phyloP scores from a whole-genome alignment of 2,329 filamentous ascomycete genomes.

The Tolypocladium amazonense region DNA sequence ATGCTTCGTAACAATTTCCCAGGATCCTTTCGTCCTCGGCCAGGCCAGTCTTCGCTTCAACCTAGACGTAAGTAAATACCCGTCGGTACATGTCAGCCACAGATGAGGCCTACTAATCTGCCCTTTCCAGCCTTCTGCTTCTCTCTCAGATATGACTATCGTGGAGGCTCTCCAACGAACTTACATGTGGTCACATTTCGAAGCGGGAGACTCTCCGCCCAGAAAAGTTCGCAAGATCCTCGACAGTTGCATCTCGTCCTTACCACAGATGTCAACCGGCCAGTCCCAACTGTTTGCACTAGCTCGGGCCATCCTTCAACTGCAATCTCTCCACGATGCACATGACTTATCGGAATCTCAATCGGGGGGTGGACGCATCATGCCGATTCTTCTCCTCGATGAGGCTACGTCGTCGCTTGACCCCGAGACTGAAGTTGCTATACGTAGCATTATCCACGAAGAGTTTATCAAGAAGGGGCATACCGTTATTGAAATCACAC shows the following conservation, averaged over 20 bases:
- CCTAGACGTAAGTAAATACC: neutral
- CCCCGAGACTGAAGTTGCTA: neutral
- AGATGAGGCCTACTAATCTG: neutral
- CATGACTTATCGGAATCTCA: neutral
- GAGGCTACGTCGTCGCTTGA: neutral
- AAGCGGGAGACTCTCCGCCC: neutral
- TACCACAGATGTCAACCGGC: neutral
- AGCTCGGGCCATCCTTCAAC: neutral
- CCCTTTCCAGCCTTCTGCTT: neutral
- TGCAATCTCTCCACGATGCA: neutral
- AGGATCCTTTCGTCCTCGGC: neutral
- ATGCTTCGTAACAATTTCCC: neutral
- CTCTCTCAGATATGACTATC: neutral
- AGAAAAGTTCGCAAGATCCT: neutral
- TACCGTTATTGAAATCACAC: neutral
- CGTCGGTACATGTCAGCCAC: neutral
- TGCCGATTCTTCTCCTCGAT: neutral
- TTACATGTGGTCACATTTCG: neutral
- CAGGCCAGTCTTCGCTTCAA: neutral
- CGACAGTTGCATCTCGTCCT: neutral
- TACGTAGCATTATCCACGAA: neutral
- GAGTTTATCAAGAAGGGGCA: neutral
- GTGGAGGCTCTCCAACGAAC: neutral
- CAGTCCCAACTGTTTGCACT: neutral
- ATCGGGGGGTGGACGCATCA: neutral